Evolutionary conservation across 345 rosid species (phyloP).

Genomic region (Eucalyptus dawsonii): DNA sequence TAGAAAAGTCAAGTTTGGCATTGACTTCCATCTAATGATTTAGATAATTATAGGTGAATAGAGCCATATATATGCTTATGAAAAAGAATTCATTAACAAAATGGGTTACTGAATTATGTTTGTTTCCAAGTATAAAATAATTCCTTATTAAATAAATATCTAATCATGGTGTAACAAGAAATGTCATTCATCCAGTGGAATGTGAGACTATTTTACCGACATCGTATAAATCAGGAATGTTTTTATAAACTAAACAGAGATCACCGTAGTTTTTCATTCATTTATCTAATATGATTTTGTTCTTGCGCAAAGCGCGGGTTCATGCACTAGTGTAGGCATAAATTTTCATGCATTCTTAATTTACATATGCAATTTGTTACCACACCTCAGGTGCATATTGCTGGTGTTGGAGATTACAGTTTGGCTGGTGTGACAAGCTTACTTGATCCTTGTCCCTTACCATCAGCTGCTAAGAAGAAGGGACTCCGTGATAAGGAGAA

Average conservation of each 20-base stretch:
- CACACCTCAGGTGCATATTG: constrained; percentile 68
- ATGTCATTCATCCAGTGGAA: background rate
- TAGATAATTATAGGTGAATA: background rate
- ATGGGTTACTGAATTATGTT: background rate
- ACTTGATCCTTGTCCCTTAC: constrained; percentile 93
- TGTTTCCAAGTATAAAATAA: background rate
- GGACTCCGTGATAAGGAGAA: constrained; percentile 87
- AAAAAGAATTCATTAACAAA: background rate
- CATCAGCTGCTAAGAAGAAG: constrained; percentile 83
- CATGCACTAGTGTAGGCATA: background rate
- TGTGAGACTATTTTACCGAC: background rate
- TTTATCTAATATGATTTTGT: background rate
- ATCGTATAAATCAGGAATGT: background rate
- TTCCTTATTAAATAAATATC: background rate
- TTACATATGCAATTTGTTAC: background rate
- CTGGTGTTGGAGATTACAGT: constrained; percentile 93
- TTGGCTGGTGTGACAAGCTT: constrained; percentile 71
- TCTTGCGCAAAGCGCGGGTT: background rate
- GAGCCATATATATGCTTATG: background rate
- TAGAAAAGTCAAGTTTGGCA: background rate
- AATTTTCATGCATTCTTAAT: background rate
- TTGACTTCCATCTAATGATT: background rate
- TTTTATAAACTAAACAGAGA: background rate
- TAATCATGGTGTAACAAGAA: background rate
- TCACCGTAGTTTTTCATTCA: background rate